Percentiles rank a stretch among this genome's conserved stretches.
phyloP scores from a whole-genome alignment of 768 basidiomycete genomes.

The Trametes elegans region DNA sequence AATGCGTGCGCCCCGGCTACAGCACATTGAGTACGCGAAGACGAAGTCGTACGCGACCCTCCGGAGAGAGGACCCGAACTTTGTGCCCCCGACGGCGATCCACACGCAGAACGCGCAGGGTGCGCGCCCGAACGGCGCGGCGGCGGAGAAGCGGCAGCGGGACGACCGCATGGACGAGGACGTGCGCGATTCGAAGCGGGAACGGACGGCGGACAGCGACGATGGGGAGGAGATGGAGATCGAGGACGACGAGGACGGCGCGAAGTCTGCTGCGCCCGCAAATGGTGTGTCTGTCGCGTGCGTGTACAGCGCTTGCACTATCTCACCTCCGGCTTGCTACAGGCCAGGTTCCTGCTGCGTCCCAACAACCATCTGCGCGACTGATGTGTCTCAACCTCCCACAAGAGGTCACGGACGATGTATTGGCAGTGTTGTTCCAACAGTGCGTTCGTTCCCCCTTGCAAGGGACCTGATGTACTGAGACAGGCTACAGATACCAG shows the following conservation, averaged over 20 bases:
- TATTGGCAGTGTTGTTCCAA: conserved; percentile 85
- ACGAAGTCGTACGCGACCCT: conserved; percentile 84
- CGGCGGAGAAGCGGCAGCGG: conserved; percentile 61
- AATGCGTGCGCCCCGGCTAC: conserved; percentile 23
- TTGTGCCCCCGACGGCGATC: conserved; percentile 67
- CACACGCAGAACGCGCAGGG: conserved; percentile 44
- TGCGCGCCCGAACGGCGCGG: conserved; percentile 27
- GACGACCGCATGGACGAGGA: conserved; percentile 57
- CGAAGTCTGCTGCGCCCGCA: conserved; percentile 29
- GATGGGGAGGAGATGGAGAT: conserved; percentile 93
- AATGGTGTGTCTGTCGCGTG: conserved; percentile 14
- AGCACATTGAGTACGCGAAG: conserved; percentile 93
- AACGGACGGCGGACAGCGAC: conserved; percentile 58
- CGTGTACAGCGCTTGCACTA: conserved; percentile 1
- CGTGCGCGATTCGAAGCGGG: conserved; percentile 62
- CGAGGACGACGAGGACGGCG: conserved; percentile 78
- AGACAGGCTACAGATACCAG: conserved; percentile 57
- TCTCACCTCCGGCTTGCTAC: background rate
- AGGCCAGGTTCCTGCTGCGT: conserved; percentile 44
- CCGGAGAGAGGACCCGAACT: conserved; percentile 75
- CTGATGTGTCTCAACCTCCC: conserved; percentile 85
- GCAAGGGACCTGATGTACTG: background rate
- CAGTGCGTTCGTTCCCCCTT: conserved; percentile 56
- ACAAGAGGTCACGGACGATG: conserved; percentile 84
- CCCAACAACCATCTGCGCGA: conserved; percentile 56